phyloP scores from a whole-genome alignment of 495 filamentous ascomycete species.

The Xylaria scruposa region DNA sequence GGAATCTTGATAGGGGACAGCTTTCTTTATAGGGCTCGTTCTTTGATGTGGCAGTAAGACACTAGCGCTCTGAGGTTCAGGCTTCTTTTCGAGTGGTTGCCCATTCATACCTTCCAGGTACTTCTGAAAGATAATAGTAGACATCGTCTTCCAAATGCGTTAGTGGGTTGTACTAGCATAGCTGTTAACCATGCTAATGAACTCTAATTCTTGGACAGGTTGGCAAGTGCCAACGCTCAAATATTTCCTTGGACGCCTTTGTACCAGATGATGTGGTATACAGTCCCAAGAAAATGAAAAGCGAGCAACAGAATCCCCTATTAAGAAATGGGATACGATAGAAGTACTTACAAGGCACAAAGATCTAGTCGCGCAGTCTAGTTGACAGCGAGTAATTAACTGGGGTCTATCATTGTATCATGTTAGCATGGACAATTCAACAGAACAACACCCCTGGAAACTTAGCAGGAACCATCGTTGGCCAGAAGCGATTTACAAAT shows the following conservation, averaged over 20 bases:
- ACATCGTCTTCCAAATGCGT: not conserved
- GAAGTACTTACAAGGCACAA: not conserved
- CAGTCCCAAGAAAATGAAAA: not conserved
- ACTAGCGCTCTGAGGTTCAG: not conserved
- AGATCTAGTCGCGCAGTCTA: not conserved
- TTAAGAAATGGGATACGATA: not conserved
- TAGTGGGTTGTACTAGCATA: not conserved
- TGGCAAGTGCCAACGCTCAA: not conserved
- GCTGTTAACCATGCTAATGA: not conserved
- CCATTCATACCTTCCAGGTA: conserved; percentile 8
- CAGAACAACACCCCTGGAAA: not conserved
- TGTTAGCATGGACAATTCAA: not conserved
- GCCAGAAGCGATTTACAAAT: not conserved
- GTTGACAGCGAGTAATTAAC: not conserved
- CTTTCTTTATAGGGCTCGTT: not conserved
- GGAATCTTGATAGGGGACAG: not conserved
- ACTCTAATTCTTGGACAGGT: not conserved
- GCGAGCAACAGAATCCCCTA: too few species aligned
- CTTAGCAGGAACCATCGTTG: not conserved
- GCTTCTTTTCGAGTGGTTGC: conserved; percentile 9
- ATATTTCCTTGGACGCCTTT: not conserved
- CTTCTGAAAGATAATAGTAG: conserved; percentile 3
- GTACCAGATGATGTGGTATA: not conserved
- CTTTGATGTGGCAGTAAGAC: conserved; percentile 11
- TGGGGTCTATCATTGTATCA: not conserved